A percentile compares a stretch with the other conserved stretches of the same genome.
Evolutionary conservation across 768 basidiomycete species (phyloP).

Genomic region (Strobilomyces echinocephalus): DNA sequence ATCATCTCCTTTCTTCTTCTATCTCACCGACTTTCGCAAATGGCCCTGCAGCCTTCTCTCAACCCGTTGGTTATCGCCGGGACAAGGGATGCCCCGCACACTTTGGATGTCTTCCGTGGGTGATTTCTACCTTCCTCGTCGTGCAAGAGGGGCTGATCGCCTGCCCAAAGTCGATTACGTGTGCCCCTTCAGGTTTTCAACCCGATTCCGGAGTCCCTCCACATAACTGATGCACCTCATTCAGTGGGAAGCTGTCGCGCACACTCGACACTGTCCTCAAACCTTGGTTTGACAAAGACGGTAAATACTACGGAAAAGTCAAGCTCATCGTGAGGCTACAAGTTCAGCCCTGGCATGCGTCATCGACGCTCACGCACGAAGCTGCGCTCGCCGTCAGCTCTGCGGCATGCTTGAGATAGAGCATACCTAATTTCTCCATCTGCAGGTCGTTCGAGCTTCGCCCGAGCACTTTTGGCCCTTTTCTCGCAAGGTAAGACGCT

Average conservation of each 20-base stretch:
- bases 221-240: background rate
- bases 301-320: constrained; percentile 66
- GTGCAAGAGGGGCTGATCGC: background rate
- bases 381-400: constrained; percentile 68
- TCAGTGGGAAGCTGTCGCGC: constrained; percentile 56
- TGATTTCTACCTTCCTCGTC: background rate
- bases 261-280: constrained; percentile 57
- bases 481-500: constrained; percentile 50
- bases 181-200: constrained; percentile 68
- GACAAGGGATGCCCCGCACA: constrained; percentile 56
- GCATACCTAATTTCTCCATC: background rate
- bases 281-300: constrained; percentile 53
- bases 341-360: constrained; percentile 76
- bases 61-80: constrained; percentile 63
- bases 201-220: background rate
- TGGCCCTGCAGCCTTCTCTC: constrained; percentile 79
- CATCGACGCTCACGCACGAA: constrained; percentile 77
- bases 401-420: background rate
- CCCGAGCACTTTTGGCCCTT: constrained; percentile 81
- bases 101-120: constrained; percentile 75
- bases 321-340: constrained; percentile 68
- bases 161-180: constrained; percentile 69
- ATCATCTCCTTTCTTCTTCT: background rate
- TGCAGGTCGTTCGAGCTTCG: constrained; percentile 62
- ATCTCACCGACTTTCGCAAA: constrained; percentile 24